These are phyloP conservation scores for Pseudocercospora pini-densiflorae DNA, from an alignment of 2,329 filamentous ascomycete genomes.

Conservation along the genomic window DNA sequence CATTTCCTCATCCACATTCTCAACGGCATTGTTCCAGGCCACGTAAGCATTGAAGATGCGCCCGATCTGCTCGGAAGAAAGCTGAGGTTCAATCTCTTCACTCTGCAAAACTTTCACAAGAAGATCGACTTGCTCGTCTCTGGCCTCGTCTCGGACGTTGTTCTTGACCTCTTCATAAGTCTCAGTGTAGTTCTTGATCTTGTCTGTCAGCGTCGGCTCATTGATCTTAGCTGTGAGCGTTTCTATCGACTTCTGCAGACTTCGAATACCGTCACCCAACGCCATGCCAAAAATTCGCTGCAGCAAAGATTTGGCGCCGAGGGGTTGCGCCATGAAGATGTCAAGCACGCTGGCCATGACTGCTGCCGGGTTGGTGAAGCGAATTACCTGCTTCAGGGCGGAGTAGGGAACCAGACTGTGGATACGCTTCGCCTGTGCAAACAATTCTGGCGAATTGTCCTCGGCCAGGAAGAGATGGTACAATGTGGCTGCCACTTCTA, in stretches of 20 bases:
- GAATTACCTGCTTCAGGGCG: constrained; percentile 93
- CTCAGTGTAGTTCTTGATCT: constrained; percentile 79
- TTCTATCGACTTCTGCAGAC: constrained; percentile 86
- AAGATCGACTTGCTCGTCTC: constrained; percentile 75
- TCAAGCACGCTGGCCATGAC: constrained; percentile 97
- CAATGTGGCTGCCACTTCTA: constrained; percentile 93
- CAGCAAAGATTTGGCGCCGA: constrained; percentile 85
- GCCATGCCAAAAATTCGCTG: constrained; percentile 95
- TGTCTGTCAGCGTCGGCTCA: constrained; percentile 78
- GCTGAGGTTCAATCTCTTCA: constrained; percentile 72
- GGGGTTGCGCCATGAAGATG: constrained; percentile 93
- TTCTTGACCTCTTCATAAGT: constrained; percentile 76
- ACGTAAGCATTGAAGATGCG: constrained; percentile 93
- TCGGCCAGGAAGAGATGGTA: constrained; percentile 98
- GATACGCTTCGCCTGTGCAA: constrained; percentile 90
- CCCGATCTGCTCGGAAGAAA: constrained; percentile 76
- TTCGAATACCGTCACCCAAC: constrained; percentile 84
- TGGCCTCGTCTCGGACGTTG: constrained; percentile 73
- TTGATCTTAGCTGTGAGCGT: constrained; percentile 75
- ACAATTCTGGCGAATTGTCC: constrained; percentile 95
- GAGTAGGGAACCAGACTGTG: constrained; percentile 94
- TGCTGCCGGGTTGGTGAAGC: constrained; percentile 92
- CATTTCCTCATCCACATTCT: constrained; percentile 87
- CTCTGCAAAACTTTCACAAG: constrained; percentile 84
- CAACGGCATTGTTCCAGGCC: constrained; percentile 92